phyloP scores from a whole-genome alignment of 257 asterid genomes.

The Oldenlandia corymbosa region DNA sequence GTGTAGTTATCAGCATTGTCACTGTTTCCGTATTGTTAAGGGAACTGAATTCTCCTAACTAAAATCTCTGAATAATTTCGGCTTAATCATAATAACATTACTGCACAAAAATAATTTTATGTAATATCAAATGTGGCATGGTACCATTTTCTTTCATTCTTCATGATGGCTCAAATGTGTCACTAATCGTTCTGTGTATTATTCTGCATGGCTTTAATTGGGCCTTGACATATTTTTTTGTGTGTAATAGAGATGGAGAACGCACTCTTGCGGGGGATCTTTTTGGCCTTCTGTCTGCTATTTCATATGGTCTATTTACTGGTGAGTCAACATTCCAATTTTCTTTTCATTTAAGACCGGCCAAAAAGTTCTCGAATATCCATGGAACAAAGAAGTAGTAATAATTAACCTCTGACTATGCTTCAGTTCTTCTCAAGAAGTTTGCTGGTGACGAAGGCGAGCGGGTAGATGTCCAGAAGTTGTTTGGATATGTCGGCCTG shows the following conservation, averaged over 20 bases:
- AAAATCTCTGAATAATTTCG: neutral
- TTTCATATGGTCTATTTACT: constrained; percentile 80
- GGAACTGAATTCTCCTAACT: neutral
- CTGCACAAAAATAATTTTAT: neutral
- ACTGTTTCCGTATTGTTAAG: neutral
- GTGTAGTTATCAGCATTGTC: neutral
- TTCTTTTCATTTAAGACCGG: neutral
- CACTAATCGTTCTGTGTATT: constrained; percentile 28
- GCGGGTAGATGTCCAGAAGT: constrained; percentile 80
- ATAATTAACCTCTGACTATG: constrained; percentile 11
- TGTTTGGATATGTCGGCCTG: constrained; percentile 88
- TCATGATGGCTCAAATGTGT: neutral
- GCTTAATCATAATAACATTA: neutral
- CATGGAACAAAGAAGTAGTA: constrained; percentile 6
- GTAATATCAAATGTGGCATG: neutral
- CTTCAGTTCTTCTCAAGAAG: constrained; percentile 89
- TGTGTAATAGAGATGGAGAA: constrained; percentile 60
- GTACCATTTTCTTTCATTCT: neutral
- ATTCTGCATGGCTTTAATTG: constrained; percentile 29
- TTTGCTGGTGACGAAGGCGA: constrained; percentile 91
- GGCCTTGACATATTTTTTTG: constrained; percentile 59
- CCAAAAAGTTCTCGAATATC: neutral
- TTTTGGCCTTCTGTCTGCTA: constrained; percentile 89
- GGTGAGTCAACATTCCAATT: constrained; percentile 40
- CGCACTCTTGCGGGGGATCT: constrained; percentile 93